Evolutionary conservation across 208 protist genomes (phyloP).

Genomic region (Trypanosoma conorhini): DNA sequence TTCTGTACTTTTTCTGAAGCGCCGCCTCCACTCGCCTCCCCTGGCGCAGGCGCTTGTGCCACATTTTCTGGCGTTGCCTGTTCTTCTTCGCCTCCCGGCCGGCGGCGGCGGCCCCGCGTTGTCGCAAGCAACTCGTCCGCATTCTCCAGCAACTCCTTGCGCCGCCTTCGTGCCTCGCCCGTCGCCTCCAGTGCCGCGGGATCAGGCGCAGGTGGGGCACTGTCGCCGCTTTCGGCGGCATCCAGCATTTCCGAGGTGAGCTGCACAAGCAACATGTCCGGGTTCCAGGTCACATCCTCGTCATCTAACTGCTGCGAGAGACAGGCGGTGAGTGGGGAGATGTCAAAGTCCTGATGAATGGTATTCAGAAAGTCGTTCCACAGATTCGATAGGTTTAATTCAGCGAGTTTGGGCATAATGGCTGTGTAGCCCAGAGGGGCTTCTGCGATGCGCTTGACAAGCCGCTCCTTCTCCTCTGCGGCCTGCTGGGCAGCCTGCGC

Average conservation of each 20-base stretch:
- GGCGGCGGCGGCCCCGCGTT: neutral
- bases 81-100: slow-evolving; percentile 6
- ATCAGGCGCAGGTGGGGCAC: neutral
- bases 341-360: slow-evolving; percentile 77
- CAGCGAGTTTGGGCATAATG: slow-evolving; percentile 71
- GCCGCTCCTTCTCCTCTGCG: slow-evolving; percentile 45
- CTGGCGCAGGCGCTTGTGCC: neutral
- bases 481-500: slow-evolving; percentile 33
- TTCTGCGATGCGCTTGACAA: slow-evolving; percentile 61
- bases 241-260: slow-evolving; percentile 88
- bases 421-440: slow-evolving; percentile 66
- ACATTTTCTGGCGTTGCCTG: slow-evolving; percentile 2
- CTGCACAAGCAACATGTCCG: slow-evolving; percentile 89
- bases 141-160: slow-evolving; percentile 18
- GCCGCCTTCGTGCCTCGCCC: slow-evolving; percentile 20
- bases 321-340: slow-evolving; percentile 76
- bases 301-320: slow-evolving; percentile 76
- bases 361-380: slow-evolving; percentile 71
- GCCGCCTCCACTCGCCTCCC: neutral
- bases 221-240: slow-evolving; percentile 45
- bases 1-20: slow-evolving; percentile 1
- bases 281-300: slow-evolving; percentile 87
- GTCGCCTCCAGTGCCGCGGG: neutral
- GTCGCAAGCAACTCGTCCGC: slow-evolving; percentile 12
- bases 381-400: slow-evolving; percentile 66